Base-by-base conservation (phyloP, 306 rosid genomes). In the Begonia loranthoides region DNA sequence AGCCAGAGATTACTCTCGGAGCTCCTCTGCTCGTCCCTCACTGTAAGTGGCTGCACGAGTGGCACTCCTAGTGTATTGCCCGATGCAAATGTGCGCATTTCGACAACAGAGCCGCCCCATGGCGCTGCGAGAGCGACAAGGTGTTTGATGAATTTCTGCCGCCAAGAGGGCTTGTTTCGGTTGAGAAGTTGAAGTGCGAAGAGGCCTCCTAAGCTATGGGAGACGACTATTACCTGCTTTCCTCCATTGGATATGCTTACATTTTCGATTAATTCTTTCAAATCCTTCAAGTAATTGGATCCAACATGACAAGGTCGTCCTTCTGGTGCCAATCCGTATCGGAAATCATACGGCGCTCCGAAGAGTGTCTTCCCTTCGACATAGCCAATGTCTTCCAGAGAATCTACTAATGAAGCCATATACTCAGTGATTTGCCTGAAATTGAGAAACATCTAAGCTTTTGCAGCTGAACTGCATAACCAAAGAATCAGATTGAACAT, bases 291-390 rank as follows among this genome's bases (percentile, higher is more conserved):
- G 62, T 73, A 90, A 69, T 80, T 76, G n/a, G 94, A 57, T 1
- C 97, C 95, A 33, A 82, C 97, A 6, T 52, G 61, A 49, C 73
- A 75, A 43, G 87, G 82, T 17, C 75, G 95, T 5, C 79, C 85
- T 55, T 75, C 76, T 1, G 85, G 68, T 0, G 97, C 95, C 38
- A 90, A 76, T 49, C 97, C 95, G 16, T 90, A 85, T 8, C 94
- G 79, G 60, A 90, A 90, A 66, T 90, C 95, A 17, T 85, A 85
- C 1, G 95, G 97, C 11, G 97, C 97, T 55, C 97, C 97, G 45
- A 82, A 90, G 3, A 90, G 72, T 19, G 74, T 90, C 55, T 74
- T 51, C 2, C 83, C 87, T 10, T 75, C 59, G 12, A 57, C 71
- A 40, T 90, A 90, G 14, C 97, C 97, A 46, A 78, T 55, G 7